Evolutionary conservation across 306 rosid species (phyloP).

Genomic region (Cucurbita argyrosperma): DNA sequence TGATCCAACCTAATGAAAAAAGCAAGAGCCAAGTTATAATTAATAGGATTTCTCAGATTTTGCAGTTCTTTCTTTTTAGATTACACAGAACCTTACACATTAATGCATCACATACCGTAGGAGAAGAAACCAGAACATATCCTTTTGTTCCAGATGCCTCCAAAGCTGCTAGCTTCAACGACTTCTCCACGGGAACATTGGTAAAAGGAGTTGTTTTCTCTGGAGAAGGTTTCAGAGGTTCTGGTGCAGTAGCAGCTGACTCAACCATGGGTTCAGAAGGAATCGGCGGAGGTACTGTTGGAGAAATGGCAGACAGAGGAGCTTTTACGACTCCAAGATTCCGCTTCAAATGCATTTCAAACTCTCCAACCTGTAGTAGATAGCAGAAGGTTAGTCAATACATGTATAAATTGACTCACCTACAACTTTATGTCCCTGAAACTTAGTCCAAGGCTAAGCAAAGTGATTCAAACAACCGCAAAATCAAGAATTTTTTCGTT

Average conservation of each 20-base stretch:
- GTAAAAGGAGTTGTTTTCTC: slow-evolving; percentile 42
- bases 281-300: slow-evolving; percentile 60
- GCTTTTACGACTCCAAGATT: slow-evolving; percentile 50
- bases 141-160: slow-evolving; percentile 62
- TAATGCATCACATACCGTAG: slow-evolving; percentile 37
- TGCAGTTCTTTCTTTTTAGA: not conserved
- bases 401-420: not conserved
- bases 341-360: slow-evolving; percentile 92
- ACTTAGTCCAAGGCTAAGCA: not conserved
- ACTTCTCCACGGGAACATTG: slow-evolving; percentile 26
- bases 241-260: slow-evolving; percentile 31
- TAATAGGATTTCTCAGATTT: not conserved
- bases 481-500: not conserved
- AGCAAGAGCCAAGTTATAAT: not conserved
- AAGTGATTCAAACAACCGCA: not conserved
- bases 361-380: slow-evolving; percentile 71
- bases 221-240: slow-evolving; percentile 51
- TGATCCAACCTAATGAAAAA: slow-evolving; percentile 53
- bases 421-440: not conserved
- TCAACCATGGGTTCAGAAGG: slow-evolving; percentile 67
- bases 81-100: not conserved
- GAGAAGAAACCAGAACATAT: slow-evolving; percentile 54
- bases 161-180: slow-evolving; percentile 60
- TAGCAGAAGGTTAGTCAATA: slow-evolving; percentile 5
- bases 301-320: slow-evolving; percentile 62